A percentile compares a stretch with the other conserved stretches of the same genome.
Evolutionary conservation across 2,329 filamentous ascomycete genomes (phyloP).

Genomic region (Emergomyces pasteurianus): DNA sequence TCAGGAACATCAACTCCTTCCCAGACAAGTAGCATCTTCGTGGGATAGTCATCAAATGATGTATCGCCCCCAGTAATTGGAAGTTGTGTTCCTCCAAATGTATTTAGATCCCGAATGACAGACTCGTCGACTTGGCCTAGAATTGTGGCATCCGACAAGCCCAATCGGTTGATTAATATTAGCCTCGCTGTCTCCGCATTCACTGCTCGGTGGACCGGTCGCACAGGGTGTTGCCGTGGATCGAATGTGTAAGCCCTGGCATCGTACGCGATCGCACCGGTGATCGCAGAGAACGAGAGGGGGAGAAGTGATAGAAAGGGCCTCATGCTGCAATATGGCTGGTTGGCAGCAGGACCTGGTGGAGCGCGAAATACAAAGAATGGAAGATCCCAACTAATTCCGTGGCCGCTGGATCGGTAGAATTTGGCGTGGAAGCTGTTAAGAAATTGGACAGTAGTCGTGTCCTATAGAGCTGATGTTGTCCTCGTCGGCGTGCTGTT

Average conservation of each 20-base stretch:
- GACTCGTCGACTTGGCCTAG: conserved; percentile 32
- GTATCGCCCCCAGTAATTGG: conserved; percentile 39
- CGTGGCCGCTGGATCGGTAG: background rate
- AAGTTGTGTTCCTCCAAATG: conserved; percentile 43
- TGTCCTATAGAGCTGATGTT: background rate
- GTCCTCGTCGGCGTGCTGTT: background rate
- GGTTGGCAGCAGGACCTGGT: background rate
- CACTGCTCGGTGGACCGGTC: conserved; percentile 3
- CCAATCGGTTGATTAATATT: conserved; percentile 37
- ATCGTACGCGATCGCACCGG: conserved; percentile 13
- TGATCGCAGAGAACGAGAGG: conserved; percentile 5
- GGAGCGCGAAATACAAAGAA: background rate
- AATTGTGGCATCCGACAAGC: conserved; percentile 37
- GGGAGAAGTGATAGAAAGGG: conserved; percentile 7
- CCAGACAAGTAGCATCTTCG: conserved; percentile 25
- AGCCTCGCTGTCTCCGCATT: conserved; percentile 21
- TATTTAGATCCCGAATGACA: conserved; percentile 46
- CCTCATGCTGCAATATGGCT: conserved; percentile 9
- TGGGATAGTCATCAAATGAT: conserved; percentile 8
- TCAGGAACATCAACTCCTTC: conserved; percentile 52
- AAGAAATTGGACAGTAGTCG: background rate
- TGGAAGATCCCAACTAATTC: background rate
- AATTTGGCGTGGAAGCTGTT: background rate
- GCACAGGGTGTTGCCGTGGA: background rate
- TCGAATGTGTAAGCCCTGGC: conserved; percentile 25